Conservation (phyloP, 352 stramenopile genomes). For the Thraustochytrium striatum region DNA sequence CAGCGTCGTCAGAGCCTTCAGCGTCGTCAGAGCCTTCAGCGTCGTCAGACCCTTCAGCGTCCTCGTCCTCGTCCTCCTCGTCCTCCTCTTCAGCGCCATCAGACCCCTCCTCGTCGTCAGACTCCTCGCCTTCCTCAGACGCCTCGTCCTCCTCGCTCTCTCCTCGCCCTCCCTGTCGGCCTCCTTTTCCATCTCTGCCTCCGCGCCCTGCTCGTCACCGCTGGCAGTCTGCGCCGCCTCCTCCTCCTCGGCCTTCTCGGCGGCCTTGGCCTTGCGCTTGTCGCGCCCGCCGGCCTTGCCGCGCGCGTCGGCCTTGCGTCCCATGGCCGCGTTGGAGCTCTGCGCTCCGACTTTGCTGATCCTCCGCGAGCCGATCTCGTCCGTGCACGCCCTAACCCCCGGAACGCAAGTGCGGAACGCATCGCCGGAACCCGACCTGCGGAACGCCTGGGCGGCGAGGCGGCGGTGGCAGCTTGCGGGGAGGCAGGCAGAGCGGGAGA, state of each 20-base stretch:
- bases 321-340: too few relatives aligned
- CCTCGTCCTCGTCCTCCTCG: conserved; percentile 11
- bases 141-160: conserved; percentile 1
- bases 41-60: background rate
- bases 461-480: too few relatives aligned
- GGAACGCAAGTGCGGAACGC: too few relatives aligned
- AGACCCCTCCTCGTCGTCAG: background rate
- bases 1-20: background rate
- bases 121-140: background rate
- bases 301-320: background rate
- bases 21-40: background rate
- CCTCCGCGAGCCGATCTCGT: too few relatives aligned
- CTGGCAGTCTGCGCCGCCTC: background rate
- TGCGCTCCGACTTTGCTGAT: too few relatives aligned
- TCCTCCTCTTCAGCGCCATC: background rate
- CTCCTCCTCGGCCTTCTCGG: background rate
- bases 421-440: too few relatives aligned
- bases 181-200: background rate
- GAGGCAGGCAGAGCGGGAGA: too few relatives aligned
- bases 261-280: background rate
- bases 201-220: background rate
- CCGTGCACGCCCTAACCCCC: too few relatives aligned
- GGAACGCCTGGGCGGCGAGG: too few relatives aligned
- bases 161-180: background rate
- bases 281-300: background rate